Base-by-base conservation (phyloP, 1,139 yeast genomes). In the Saccharomyces hybrid region DNA sequence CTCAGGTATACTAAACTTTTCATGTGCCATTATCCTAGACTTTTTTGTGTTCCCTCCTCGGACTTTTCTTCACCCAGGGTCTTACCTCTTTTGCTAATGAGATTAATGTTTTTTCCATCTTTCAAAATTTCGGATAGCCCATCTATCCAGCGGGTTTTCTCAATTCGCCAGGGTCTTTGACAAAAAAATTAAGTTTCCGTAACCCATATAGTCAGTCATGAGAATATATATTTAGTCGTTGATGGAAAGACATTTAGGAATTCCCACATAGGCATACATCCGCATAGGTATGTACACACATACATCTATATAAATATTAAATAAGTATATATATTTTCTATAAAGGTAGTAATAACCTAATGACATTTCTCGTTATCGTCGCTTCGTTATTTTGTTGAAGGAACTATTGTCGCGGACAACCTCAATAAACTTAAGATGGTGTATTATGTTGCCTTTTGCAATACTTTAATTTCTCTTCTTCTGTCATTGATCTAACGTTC, bases 391-490 rank as follows among this genome's bases (percentile, higher is more conserved):
- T 20, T 16, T 25, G 26, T 16, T 20, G 44, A 20, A 16, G 25
- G 16, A 16, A 38, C 20, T 25, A 11, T 38, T 38, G 11, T 6
- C 5, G 11, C 11, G 23, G 20, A 38, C 44, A 38, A 20, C 44
- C n/a, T 9, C 8, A 38, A 2, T 38, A 38, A 20, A 20, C 7
- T 20, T 44, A 56, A 53, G 44, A 38, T 5, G 44, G 44, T 20
- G 44, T 38, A 9, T 20, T 38, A 52, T 61, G 67, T 46, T 61
- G 64, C 49, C 70, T 58, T 51, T 66, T 67, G 54, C 71, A 67
- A 48, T 65, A 67, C 47, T 61, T 64, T 28, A 49, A 57, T 52
- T 65, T 68, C 48, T 67, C 70, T 6, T 64, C 67, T n/a, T 67
- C 70, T 2, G 66, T 56, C 60, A 68, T 65, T 20, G 60, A 60